Base-by-base conservation (phyloP, 768 basidiomycete species). In the Crucibulum laeve region DNA sequence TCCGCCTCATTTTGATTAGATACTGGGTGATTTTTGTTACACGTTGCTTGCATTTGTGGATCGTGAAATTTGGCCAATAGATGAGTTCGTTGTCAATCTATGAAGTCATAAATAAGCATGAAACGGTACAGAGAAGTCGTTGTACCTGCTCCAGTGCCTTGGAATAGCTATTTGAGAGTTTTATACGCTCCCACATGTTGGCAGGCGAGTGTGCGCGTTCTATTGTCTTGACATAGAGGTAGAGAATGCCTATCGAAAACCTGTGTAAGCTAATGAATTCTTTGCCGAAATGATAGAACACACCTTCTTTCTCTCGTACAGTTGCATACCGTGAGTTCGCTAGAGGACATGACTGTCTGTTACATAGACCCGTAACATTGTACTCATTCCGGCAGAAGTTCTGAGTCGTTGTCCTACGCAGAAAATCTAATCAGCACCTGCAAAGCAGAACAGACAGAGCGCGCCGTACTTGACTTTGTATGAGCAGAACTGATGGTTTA, bases 351-450 rank as follows among this genome's bases (percentile, higher is more conserved):
- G 93, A 93, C 57, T 94, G 91, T 44, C 94, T 73, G 58, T 81
- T 91, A 66, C 96, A 99, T 53, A 98, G 75, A 17, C 96, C 96
- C 8, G 94, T 94, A 21, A 97, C 86, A 63, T 99, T 99, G 73
- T 96, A 97, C 68, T 96, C 92, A 64, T 99, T 99, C 42, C 94
- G 75, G 68, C 96, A 98, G 69, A 99, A 98, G 61, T 96, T 97
- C 66, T 98, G 95, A 1, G 92, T 96, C 1, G 82, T 72, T 1
- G 95, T 95, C 65, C 93, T 95, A 61, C 13, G 25, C 48, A 25
- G 38, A 42, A 52, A 44, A 42, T 53, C 41, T 14, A 26, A n/a
- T 24, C 11, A 8, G 8, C 23, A 40, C 18, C 8, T 37, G 8
- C 17, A 33, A 32, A 15, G 33, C 17, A 17, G 17, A 30, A 3